These are phyloP conservation scores for Chaetomidium leptoderma DNA, from an alignment of 495 filamentous ascomycete genomes.

Conservation along the genomic window DNA sequence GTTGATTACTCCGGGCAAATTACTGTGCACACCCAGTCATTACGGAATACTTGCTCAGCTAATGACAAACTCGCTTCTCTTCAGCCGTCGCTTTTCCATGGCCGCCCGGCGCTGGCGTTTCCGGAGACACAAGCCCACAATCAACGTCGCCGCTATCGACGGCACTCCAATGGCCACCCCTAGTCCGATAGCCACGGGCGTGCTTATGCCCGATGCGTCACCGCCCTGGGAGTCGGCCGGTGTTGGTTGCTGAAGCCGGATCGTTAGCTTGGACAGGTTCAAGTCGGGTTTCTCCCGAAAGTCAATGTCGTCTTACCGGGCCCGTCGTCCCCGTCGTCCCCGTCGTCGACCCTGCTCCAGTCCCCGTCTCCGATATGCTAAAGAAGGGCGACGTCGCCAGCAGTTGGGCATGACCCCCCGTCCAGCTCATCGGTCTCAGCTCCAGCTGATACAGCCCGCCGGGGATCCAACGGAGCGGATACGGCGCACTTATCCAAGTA, in stretches of 20 bases:
- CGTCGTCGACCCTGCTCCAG: neutral
- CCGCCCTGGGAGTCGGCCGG: slow-evolving; percentile 6
- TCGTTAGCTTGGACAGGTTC: neutral
- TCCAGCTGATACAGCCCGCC: slow-evolving; percentile 40
- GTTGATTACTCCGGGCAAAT: no score
- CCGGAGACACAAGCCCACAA: slow-evolving; percentile 27
- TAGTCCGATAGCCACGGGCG: slow-evolving; percentile 26
- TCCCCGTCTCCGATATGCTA: slow-evolving; percentile 12
- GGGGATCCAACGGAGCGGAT: slow-evolving; percentile 35
- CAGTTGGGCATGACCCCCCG: slow-evolving; percentile 14
- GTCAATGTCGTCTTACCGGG: slow-evolving; percentile 2
- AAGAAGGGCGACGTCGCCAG: slow-evolving; percentile 29
- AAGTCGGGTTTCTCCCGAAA: no score
- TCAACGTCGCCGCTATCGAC: slow-evolving; percentile 14
- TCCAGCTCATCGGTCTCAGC: slow-evolving; percentile 25
- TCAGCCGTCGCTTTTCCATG: slow-evolving; percentile 21
- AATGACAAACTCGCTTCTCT: slow-evolving; percentile 30
- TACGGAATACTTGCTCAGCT: slow-evolving; percentile 15
- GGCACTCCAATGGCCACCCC: slow-evolving; percentile 30
- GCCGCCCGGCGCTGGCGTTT: slow-evolving; percentile 17
- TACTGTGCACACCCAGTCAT: no score
- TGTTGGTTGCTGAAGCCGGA: neutral
- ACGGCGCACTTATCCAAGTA: slow-evolving; percentile 36
- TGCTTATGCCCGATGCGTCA: slow-evolving; percentile 13
- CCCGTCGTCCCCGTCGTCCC: neutral